Base-by-base conservation (phyloP, 768 basidiomycete species). In the Xerocomus spinulosus region DNA sequence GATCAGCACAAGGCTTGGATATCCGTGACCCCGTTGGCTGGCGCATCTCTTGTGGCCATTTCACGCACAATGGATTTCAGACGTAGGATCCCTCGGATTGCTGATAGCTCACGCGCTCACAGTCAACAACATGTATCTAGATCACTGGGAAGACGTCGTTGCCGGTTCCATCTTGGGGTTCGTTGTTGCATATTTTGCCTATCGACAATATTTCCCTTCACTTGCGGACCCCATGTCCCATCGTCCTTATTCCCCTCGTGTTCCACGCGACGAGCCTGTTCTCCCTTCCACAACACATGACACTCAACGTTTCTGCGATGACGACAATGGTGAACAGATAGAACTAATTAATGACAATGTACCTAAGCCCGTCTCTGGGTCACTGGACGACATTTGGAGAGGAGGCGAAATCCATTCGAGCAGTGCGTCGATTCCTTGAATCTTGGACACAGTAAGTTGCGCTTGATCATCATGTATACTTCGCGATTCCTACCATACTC, bases 61-160 rank as follows among this genome's bases (percentile, higher is more conserved):
- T 87, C 85, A 6, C 81, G 94, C 17, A 93, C 89, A 3, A 93
- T 94, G 87, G 93, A 95, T 67, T 85, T 86, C 56, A 79, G 92
- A 48, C 92, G 87, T 89, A 58, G 18, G 46, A 8, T 43, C 42
- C 13, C 13, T 28, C 25, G n/a, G 8, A 15, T 21, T 14, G 51
- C 45, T 42, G 59, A 32, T 46, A 39, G 5, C 34, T 32, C 12
- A 49, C 51, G n/a, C n/a, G n/a, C n/a, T n/a, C n/a, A n/a, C n/a
- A 28, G 6, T 42, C 46, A 43, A 44, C 23, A 15, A 18, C 18
- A 9, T 44, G 43, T 25, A 48, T 40, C 29, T 52, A 91, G 88
- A 95, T 66, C 92, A 95, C 64, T 93, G 90, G 87, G 82, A 91
- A 5, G 95, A 99, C 55, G 87, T 96, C 35, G 60, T 91, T 9